These are phyloP conservation scores for Trypanosoma theileri DNA, from an alignment of 208 protist genomes.

Conservation along the genomic window DNA sequence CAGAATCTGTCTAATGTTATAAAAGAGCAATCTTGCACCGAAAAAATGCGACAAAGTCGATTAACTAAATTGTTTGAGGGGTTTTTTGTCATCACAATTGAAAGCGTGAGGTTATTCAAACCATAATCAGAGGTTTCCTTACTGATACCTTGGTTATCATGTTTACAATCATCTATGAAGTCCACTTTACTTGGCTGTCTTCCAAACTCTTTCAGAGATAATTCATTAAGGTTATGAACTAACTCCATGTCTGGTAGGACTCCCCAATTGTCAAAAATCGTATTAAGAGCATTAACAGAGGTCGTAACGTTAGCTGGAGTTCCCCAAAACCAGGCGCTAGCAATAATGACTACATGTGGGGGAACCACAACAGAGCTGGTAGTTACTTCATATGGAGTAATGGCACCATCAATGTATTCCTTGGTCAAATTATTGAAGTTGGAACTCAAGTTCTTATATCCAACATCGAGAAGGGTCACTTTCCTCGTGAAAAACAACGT, in stretches of 20 bases:
- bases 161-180: conserved; percentile 40
- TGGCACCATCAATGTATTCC: conserved; percentile 30
- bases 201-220: conserved; percentile 33
- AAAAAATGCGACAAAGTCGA: conserved; percentile 20
- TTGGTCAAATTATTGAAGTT: conserved; percentile 29
- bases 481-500: conserved; percentile 38
- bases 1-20: conserved; percentile 10
- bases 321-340: conserved; percentile 40
- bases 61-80: conserved; percentile 4
- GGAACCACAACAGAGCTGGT: conserved; percentile 19
- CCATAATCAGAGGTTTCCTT: conserved; percentile 6
- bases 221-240: conserved; percentile 35
- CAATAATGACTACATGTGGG: conserved; percentile 43
- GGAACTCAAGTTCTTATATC: conserved; percentile 27
- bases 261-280: conserved; percentile 33
- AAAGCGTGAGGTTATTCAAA: conserved; percentile 25
- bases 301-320: conserved; percentile 10
- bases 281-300: conserved; percentile 22
- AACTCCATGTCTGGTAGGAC: conserved; percentile 6
- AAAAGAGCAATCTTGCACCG: conserved; percentile 18
- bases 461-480: conserved; percentile 41
- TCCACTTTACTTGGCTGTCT: conserved; percentile 45
- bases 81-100: conserved; percentile 11
- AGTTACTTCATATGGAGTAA: conserved; percentile 14
- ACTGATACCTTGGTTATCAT: conserved; percentile 11